Percentiles rank a stretch among this genome's conserved stretches.
Evolutionary conservation across 805 yeast species (phyloP).

Genomic region (Ogataea methanolica): DNA sequence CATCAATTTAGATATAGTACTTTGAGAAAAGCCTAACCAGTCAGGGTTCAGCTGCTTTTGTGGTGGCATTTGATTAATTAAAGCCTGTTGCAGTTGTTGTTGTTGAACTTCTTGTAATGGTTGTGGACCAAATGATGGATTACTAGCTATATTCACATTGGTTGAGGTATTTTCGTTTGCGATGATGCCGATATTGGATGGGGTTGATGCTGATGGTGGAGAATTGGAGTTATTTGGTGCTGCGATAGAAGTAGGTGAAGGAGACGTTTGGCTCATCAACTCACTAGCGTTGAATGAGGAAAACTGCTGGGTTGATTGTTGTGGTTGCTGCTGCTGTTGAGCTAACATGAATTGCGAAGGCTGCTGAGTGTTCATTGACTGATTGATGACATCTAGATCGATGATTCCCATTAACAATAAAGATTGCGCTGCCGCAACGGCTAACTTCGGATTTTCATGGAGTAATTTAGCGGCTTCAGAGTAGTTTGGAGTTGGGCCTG

Average conservation of each 20-base stretch:
- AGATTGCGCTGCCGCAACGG: conserved; percentile 69
- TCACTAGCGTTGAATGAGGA: not conserved
- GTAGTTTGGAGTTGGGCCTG: conserved; percentile 46
- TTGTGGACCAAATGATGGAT: conserved; percentile 11
- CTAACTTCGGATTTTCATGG: conserved; percentile 50
- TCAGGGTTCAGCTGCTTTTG: conserved; percentile 27
- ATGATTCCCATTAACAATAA: conserved; percentile 72
- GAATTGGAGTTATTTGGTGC: conserved; percentile 2
- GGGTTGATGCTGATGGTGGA: conserved; percentile 1
- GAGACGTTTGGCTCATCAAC: not conserved
- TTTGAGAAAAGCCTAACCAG: conserved; percentile 46
- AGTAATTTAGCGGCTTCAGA: conserved; percentile 49
- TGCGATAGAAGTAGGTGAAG: conserved; percentile 5
- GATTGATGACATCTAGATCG: conserved; percentile 61
- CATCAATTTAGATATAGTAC: conserved; percentile 46
- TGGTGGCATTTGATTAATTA: not conserved
- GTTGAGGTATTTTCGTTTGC: too few species aligned
- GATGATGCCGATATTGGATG: conserved; percentile 5
- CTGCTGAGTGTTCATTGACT: conserved; percentile 34
- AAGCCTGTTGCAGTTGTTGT: conserved; percentile 9
- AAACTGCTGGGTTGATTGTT: conserved; percentile 5
- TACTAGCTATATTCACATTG: conserved; percentile 7
- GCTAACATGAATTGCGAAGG: too few species aligned
- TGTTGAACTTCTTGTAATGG: conserved; percentile 2
- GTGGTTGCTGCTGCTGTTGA: conserved; percentile 13